Conservation (phyloP, 305 asterid species). For the Stenogyne calaminthoides region DNA sequence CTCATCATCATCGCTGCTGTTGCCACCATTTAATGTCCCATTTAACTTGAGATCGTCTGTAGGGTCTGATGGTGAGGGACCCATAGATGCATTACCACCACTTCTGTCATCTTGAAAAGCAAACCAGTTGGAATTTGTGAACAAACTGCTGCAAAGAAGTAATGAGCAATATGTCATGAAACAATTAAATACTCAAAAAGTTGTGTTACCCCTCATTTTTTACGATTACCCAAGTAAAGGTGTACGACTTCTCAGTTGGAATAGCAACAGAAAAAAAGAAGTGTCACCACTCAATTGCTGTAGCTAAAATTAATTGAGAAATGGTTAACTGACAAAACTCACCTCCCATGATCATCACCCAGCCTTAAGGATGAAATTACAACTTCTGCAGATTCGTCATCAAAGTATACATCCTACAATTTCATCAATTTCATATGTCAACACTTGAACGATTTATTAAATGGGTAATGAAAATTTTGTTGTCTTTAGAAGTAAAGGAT, state of each 20-base stretch:
- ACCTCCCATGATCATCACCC: constrained; percentile 99
- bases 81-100: constrained; percentile 52
- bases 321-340: constrained; percentile 31
- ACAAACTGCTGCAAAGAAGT: constrained; percentile 67
- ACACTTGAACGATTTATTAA: constrained; percentile 14
- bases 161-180: constrained; percentile 30
- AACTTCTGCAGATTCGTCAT: constrained; percentile 98
- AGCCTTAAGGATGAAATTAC: constrained; percentile 92
- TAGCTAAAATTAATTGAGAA: neutral
- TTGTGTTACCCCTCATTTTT: neutral
- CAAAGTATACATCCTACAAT: constrained; percentile 91
- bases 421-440: constrained; percentile 36
- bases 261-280: neutral
- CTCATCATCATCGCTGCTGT: constrained; percentile 78
- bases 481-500: constrained; percentile 11
- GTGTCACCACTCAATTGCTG: neutral
- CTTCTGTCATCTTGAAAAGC: constrained; percentile 83
- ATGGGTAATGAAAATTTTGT: constrained; percentile 2
- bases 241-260: neutral
- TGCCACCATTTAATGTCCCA: constrained; percentile 54
- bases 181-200: constrained; percentile 1
- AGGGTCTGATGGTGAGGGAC: constrained; percentile 54
- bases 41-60: constrained; percentile 70
- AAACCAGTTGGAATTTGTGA: constrained; percentile 99
- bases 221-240: neutral